Evolutionary conservation across 164 flowering plant species (phyloP), one percentile per base, ranked within the genome.

Genomic region (Macadamia tetraphylla): DNA sequence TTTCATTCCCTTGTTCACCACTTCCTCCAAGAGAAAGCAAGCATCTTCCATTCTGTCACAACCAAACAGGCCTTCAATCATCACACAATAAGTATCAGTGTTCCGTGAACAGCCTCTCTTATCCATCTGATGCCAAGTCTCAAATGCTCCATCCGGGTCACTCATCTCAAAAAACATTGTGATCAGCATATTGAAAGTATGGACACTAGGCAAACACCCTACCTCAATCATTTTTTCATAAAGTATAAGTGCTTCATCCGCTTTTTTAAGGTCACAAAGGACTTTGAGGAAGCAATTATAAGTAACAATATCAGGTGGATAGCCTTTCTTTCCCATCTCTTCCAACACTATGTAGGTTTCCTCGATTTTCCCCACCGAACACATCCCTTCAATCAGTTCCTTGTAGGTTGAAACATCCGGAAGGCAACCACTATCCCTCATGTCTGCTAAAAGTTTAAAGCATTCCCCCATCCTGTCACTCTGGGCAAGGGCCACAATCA

Each of bases 381-480:
- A 94, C 91, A 92, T 86, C 23, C 94, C 99, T 77, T 90, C 97
- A 65, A 92, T 83, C 67, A 92, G 58, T 64, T 87, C 94, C 79
- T 87, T 88, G 76, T 88, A 94, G 0, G 98, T 94, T 10, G 94
- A 84, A 62, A 94, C 98, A 82, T 94, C 97, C 67, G 98, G 98
- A 62, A 94, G 86, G 71, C 88, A 87, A 60, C 99, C 99, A 64
- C 85, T 84, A 42, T 30, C 78, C 56, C 83, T 83, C 99, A 94
- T 94, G 59, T 88, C 88, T 35, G 72, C 78, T 8, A 92, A 59
- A 64, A 88, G 76, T 65, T 71, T 75, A 73, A 81, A 84, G 71
- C 92, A 83, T 12, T 94, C 96, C 30, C 87, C 92, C 83, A 86
- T 85, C 75, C 81, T 84, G 75, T 85, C 81, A 40, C 66, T 71